Percentiles rank a stretch among this genome's conserved stretches.
Conservation (phyloP, 768 basidiomycete genomes). For the Solioccasus polychromus region DNA sequence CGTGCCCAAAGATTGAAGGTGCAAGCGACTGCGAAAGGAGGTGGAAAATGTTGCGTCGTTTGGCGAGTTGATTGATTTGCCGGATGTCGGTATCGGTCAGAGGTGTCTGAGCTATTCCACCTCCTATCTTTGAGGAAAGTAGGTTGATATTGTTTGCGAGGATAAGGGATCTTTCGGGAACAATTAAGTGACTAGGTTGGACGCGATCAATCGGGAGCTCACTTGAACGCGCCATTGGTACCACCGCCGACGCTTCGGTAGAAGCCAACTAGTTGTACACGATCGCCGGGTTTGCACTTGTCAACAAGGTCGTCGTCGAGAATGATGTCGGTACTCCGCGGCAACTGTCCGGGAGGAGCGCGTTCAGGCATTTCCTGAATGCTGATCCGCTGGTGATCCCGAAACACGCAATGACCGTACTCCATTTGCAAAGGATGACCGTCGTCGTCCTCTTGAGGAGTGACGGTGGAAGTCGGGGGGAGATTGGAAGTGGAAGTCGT, state of each 20-base stretch:
- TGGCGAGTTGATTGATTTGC: constrained; percentile 90
- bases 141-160: constrained; percentile 94
- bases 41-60: constrained; percentile 80
- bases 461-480: constrained; percentile 81
- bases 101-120: constrained; percentile 89
- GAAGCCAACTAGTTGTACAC: constrained; percentile 93
- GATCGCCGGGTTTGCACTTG: constrained; percentile 95
- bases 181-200: constrained; percentile 9
- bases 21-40: constrained; percentile 94
- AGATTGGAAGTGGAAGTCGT: constrained; percentile 83
- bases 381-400: constrained; percentile 95
- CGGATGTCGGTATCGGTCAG: constrained; percentile 94
- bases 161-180: constrained; percentile 70
- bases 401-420: constrained; percentile 87
- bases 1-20: constrained; percentile 95
- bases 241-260: constrained; percentile 95
- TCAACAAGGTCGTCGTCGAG: constrained; percentile 97
- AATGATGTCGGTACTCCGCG: constrained; percentile 93
- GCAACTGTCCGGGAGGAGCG: constrained; percentile 94
- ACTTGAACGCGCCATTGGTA: constrained; percentile 93
- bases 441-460: constrained; percentile 90
- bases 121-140: constrained; percentile 91
- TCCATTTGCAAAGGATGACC: constrained; percentile 86
- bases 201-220: constrained; percentile 25
- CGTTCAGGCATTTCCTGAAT: constrained; percentile 99